Evolutionary conservation across 441 rosid species (phyloP).

Genomic region (Capsella rubella): DNA sequence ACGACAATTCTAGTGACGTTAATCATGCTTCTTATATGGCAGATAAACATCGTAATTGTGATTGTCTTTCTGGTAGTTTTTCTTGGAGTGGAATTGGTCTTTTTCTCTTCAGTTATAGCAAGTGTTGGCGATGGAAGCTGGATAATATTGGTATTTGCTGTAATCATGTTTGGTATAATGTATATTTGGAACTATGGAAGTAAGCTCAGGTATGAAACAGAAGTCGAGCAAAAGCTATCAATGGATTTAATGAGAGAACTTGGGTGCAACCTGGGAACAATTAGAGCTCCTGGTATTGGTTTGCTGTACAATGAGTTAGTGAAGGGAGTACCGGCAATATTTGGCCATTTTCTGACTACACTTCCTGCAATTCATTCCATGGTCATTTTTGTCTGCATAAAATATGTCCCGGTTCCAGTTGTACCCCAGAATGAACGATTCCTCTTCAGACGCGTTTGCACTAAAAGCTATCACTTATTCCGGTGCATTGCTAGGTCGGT

Average conservation of each 20-base stretch:
- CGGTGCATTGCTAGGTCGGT: constrained; percentile 96
- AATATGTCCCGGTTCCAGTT: constrained; percentile 94
- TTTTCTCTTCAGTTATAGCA: constrained; percentile 88
- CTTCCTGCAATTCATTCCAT: constrained; percentile 98
- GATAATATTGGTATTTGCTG: constrained; percentile 89
- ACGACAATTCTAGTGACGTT: constrained; percentile 86
- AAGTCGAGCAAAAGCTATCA: constrained; percentile 87
- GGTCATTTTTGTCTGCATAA: constrained; percentile 93
- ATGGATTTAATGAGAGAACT: constrained; percentile 92
- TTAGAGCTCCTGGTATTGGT: constrained; percentile 98
- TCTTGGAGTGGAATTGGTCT: constrained; percentile 80
- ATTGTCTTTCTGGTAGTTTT: constrained; percentile 67
- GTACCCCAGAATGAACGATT: constrained; percentile 97
- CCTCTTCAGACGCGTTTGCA: constrained; percentile 90
- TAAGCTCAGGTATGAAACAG: constrained; percentile 95
- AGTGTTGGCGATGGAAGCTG: constrained; percentile 93
- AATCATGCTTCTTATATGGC: constrained; percentile 99
- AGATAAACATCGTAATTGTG: constrained; percentile 83
- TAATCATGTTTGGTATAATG: constrained; percentile 87
- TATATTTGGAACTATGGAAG: constrained; percentile 97
- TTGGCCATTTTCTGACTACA: constrained; percentile 95
- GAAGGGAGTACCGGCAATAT: constrained; percentile 93
- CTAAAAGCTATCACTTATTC: constrained; percentile 89
- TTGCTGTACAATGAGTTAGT: constrained; percentile 92
- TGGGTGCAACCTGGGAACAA: constrained; percentile 92